These are phyloP conservation scores for Lonicera japonica DNA, from an alignment of 129 eudicot genomes.

Conservation along the genomic window DNA sequence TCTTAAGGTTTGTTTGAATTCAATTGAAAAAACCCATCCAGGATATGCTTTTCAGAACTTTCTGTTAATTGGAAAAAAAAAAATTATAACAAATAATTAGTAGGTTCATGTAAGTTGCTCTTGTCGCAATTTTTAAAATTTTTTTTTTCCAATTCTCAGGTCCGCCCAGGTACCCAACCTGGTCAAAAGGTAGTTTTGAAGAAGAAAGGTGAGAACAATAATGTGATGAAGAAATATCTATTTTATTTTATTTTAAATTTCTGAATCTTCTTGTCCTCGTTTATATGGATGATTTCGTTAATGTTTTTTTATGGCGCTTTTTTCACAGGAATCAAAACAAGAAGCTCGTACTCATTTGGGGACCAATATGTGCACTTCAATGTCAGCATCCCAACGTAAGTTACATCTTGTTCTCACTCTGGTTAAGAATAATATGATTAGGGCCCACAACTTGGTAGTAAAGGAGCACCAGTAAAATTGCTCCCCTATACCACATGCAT, in stretches of 20 bases:
- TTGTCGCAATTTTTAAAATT: too few species aligned
- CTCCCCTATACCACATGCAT: too few species aligned
- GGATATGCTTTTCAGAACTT: not conserved
- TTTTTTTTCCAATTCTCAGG: slow-evolving; percentile 28
- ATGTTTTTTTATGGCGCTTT: not conserved
- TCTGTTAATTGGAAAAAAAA: too few species aligned
- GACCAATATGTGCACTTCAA: slow-evolving; percentile 79
- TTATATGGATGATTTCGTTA: not conserved
- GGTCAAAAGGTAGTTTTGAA: slow-evolving; percentile 78
- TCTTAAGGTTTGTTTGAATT: slow-evolving; percentile 51
- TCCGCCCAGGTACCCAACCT: slow-evolving; percentile 89
- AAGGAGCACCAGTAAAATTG: too few species aligned
- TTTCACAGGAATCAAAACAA: slow-evolving; percentile 69
- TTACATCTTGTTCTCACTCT: slow-evolving; percentile 13
- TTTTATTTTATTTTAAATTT: not conserved
- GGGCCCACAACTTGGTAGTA: too few species aligned
- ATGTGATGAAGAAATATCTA: too few species aligned
- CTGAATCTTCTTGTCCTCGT: not conserved
- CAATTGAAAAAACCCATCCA: not conserved
- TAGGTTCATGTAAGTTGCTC: not conserved
- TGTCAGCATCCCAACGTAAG: slow-evolving; percentile 81
- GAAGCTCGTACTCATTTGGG: slow-evolving; percentile 61
- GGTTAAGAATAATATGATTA: too few species aligned
- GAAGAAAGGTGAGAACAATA: slow-evolving; percentile 55
- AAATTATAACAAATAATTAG: too few species aligned